Percentiles rank a stretch among this genome's conserved stretches.
phyloP scores from a whole-genome alignment of 495 filamentous ascomycete genomes.

The Tuber umbilicatum region DNA sequence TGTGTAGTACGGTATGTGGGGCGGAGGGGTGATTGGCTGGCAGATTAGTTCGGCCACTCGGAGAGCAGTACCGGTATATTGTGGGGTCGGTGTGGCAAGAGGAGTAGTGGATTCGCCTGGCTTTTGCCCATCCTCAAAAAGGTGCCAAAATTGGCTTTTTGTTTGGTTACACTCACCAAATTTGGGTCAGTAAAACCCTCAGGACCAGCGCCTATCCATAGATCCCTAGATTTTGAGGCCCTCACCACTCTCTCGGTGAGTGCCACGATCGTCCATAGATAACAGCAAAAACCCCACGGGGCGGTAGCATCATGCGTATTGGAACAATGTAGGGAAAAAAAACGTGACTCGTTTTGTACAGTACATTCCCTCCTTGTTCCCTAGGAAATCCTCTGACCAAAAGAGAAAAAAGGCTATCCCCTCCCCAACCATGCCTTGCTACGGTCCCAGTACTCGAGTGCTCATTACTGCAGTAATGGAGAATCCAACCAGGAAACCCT shows the following conservation, averaged over 20 bases:
- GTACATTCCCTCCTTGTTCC: neutral
- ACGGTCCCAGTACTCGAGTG: too few relatives aligned
- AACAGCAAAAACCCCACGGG: slow-evolving; percentile 9
- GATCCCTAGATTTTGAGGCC: neutral
- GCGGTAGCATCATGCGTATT: neutral
- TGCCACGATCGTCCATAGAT: slow-evolving; percentile 22
- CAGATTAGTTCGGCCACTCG: too few relatives aligned
- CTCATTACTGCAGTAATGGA: too few relatives aligned
- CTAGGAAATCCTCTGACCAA: neutral
- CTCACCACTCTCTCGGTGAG: slow-evolving; percentile 35
- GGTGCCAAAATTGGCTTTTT: neutral
- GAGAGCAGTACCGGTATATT: neutral
- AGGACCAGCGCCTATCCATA: neutral
- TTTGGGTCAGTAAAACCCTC: neutral
- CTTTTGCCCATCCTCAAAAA: neutral
- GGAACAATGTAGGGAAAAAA: neutral
- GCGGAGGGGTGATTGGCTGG: neutral
- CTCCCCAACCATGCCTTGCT: neutral
- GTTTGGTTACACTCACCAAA: slow-evolving; percentile 13
- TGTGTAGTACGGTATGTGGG: neutral
- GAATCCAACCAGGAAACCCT: neutral
- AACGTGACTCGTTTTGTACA: neutral
- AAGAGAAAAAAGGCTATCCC: neutral
- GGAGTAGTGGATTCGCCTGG: neutral
- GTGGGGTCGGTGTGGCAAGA: neutral